These are phyloP conservation scores for Fraxinus dipetala DNA, from an alignment of 305 asterid species.

Conservation along the genomic window DNA sequence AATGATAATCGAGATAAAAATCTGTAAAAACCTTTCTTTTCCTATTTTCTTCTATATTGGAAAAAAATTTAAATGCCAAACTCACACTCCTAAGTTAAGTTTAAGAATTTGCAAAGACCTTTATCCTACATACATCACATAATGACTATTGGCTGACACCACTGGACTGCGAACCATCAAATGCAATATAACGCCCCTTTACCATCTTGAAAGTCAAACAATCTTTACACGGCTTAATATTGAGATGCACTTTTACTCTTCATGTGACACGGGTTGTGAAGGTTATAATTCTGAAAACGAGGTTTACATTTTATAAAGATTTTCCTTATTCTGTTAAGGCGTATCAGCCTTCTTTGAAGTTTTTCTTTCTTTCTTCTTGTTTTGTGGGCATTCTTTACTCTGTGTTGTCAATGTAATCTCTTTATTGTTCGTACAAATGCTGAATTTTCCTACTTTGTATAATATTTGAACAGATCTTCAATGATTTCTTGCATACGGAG, in stretches of 20 bases:
- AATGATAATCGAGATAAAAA: not conserved
- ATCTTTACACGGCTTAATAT: not conserved
- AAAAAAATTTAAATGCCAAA: not conserved
- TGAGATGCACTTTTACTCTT: not conserved
- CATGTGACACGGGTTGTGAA: not conserved
- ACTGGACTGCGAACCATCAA: not conserved
- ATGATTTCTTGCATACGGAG: conserved; percentile 67
- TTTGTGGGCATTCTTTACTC: not conserved
- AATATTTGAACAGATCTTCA: conserved; percentile 50
- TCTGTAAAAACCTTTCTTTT: not conserved
- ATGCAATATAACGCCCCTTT: not conserved
- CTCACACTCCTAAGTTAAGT: not conserved
- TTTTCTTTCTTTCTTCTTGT: not conserved
- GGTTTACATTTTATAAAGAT: not conserved
- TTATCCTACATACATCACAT: not conserved
- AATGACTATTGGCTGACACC: not conserved
- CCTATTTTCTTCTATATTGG: not conserved
- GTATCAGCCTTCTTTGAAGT: not conserved
- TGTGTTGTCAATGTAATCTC: not conserved
- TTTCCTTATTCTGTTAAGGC: not conserved
- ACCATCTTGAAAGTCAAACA: not conserved
- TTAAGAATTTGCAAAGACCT: not conserved
- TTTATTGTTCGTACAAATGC: not conserved
- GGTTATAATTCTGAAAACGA: not conserved
- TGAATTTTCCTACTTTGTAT: not conserved